Conservation (phyloP, 768 basidiomycete species). For the Trametes villosa region DNA sequence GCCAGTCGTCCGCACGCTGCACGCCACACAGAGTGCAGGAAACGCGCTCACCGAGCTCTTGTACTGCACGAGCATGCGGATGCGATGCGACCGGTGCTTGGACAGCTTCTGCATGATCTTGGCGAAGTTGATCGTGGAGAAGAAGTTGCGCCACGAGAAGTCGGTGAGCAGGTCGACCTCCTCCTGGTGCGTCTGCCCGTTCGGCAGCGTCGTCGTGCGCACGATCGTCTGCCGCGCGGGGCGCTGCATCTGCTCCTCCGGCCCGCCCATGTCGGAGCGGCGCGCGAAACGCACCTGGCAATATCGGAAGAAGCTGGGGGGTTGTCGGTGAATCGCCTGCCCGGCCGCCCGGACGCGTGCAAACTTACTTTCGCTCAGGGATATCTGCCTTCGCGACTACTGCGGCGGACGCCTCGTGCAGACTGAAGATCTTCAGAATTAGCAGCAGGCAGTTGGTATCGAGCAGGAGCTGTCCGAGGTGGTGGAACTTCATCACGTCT, state of each 20-base stretch:
- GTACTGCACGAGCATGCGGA: slow-evolving; percentile 96
- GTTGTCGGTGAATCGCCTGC: slow-evolving; percentile 1
- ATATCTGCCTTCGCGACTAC: slow-evolving; percentile 90
- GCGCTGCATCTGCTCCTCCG: slow-evolving; percentile 61
- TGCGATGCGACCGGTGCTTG: slow-evolving; percentile 91
- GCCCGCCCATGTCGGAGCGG: slow-evolving; percentile 57
- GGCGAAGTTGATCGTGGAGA: slow-evolving; percentile 94
- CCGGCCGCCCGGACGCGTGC: not conserved
- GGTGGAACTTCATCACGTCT: slow-evolving; percentile 99
- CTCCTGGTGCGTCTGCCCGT: slow-evolving; percentile 77
- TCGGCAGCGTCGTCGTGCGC: slow-evolving; percentile 62
- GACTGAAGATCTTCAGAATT: slow-evolving; percentile 97
- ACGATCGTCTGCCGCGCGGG: slow-evolving; percentile 61
- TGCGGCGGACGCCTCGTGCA: slow-evolving; percentile 85
- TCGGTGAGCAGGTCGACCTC: slow-evolving; percentile 92
- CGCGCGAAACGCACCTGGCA: slow-evolving; percentile 81
- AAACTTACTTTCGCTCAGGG: slow-evolving; percentile 77
- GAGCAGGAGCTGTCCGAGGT: slow-evolving; percentile 91
- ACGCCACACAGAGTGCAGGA: not conserved
- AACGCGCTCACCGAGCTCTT: slow-evolving; percentile 85
- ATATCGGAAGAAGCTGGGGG: slow-evolving; percentile 90
- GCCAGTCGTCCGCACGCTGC: not conserved
- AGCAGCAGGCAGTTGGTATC: slow-evolving; percentile 94
- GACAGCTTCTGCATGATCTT: slow-evolving; percentile 98
- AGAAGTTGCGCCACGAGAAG: slow-evolving; percentile 98